Conservation (phyloP, 495 filamentous ascomycete genomes). For the Hypoxylon trugodes region DNA sequence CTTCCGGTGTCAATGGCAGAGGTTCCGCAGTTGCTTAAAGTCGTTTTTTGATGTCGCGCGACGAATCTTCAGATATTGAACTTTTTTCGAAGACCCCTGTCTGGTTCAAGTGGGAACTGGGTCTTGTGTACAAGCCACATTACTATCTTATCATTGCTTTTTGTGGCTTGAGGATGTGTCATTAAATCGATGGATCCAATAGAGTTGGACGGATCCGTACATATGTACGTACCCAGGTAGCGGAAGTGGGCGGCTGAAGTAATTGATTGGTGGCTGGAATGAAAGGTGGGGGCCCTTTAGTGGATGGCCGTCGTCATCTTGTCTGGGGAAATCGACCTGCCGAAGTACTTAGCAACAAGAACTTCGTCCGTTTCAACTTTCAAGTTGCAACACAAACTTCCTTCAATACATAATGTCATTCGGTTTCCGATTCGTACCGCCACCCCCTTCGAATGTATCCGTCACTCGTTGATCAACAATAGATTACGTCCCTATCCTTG, state of each 20-base stretch:
- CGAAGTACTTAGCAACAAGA: too few relatives aligned
- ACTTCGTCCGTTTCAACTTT: constrained; percentile 32
- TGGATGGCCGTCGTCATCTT: constrained; percentile 33
- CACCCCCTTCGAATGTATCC: constrained; percentile 24
- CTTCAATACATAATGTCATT: constrained; percentile 23
- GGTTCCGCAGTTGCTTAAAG: constrained; percentile 22
- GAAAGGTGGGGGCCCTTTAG: constrained; percentile 15
- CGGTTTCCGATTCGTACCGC: constrained; percentile 9
- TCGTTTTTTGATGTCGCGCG: constrained; percentile 12
- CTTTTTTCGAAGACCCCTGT: constrained; percentile 42
- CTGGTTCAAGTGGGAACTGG: neutral
- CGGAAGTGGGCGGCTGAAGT: too few relatives aligned
- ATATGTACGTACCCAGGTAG: too few relatives aligned
- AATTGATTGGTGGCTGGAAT: too few relatives aligned
- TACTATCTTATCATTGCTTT: neutral
- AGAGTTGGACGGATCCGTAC: too few relatives aligned
- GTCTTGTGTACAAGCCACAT: constrained; percentile 22
- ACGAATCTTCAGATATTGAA: constrained; percentile 26
- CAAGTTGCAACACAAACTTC: neutral
- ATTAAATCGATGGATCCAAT: too few relatives aligned
- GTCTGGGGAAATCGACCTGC: constrained; percentile 23
- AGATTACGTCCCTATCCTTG: neutral
- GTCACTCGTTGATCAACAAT: constrained; percentile 14
- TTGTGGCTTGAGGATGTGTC: too few relatives aligned
- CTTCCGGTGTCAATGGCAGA: constrained; percentile 29